Conservation (phyloP, 2,329 filamentous ascomycete genomes). For the Penicillium psychrosexuale region DNA sequence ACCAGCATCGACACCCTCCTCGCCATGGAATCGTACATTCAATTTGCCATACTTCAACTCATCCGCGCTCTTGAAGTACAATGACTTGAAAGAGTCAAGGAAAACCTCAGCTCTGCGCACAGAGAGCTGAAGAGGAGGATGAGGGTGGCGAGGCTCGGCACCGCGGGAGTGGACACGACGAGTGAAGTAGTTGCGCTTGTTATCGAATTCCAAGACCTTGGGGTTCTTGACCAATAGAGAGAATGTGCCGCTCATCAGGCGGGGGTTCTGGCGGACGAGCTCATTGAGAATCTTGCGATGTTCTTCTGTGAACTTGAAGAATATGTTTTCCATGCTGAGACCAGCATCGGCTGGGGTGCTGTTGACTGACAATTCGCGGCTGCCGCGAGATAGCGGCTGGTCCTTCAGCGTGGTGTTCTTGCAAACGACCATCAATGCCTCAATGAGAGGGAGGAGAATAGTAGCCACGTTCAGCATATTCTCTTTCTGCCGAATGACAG, state of each 20-base stretch:
- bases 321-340: constrained; percentile 71
- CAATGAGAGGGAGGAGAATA: constrained; percentile 88
- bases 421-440: constrained; percentile 98
- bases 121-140: constrained; percentile 76
- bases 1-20: constrained; percentile 96
- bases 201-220: constrained; percentile 98
- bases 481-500: constrained; percentile 82
- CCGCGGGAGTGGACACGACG: constrained; percentile 79
- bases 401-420: constrained; percentile 90
- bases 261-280: constrained; percentile 92
- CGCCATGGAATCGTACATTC: constrained; percentile 93
- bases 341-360: constrained; percentile 69
- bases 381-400: constrained; percentile 49
- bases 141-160: constrained; percentile 66
- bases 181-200: constrained; percentile 99
- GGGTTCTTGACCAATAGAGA: constrained; percentile 95
- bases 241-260: constrained; percentile 98
- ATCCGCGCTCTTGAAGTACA: constrained; percentile 93
- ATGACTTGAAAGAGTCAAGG: constrained; percentile 95
- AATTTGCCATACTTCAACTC: constrained; percentile 99
- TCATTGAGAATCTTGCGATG: constrained; percentile 98
- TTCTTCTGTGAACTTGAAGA: constrained; percentile 97
- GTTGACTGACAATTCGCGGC: constrained; percentile 68
- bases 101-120: constrained; percentile 95
- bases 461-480: constrained; percentile 97